phyloP scores from a whole-genome alignment of 2,329 filamentous ascomycete genomes.

The Thelonectria olida region DNA sequence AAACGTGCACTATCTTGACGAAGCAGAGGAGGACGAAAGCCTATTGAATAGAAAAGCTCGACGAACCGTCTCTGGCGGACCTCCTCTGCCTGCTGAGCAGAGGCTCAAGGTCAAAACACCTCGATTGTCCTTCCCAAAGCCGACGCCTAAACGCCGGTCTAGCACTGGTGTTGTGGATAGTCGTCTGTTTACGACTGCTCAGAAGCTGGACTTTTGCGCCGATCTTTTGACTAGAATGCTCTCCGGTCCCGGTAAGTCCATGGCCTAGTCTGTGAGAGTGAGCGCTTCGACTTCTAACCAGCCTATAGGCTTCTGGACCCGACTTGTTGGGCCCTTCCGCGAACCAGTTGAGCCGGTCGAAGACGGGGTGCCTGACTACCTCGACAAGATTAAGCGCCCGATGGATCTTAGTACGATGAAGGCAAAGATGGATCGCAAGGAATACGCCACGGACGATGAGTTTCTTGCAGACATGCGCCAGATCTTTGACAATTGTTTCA shows the following conservation, averaged over 20 bases:
- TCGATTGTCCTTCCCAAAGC: constrained; percentile 45
- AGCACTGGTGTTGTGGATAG: constrained; percentile 44
- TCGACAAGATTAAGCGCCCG: constrained; percentile 66
- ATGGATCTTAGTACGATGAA: constrained; percentile 72
- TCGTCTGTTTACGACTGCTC: constrained; percentile 46
- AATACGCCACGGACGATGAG: constrained; percentile 62
- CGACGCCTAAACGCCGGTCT: constrained; percentile 46
- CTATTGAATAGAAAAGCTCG: constrained; percentile 51
- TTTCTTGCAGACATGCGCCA: constrained; percentile 67
- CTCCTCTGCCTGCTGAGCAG: constrained; percentile 27
- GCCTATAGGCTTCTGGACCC: constrained; percentile 68
- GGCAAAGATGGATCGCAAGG: constrained; percentile 63
- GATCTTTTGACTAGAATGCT: constrained; percentile 69
- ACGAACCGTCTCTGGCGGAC: constrained; percentile 42
- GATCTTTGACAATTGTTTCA: constrained; percentile 71
- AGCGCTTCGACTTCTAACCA: constrained; percentile 9
- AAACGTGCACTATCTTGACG: constrained; percentile 60
- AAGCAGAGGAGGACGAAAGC: constrained; percentile 52
- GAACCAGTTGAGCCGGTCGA: constrained; percentile 65
- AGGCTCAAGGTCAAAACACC: constrained; percentile 40
- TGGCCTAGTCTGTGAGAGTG: not conserved
- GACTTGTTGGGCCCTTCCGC: constrained; percentile 70
- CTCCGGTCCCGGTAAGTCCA: constrained; percentile 63
- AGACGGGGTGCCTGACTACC: constrained; percentile 69
- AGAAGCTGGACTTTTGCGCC: constrained; percentile 66